Base-by-base conservation (phyloP, 495 filamentous ascomycete species). In the Penicillium waksmanii region DNA sequence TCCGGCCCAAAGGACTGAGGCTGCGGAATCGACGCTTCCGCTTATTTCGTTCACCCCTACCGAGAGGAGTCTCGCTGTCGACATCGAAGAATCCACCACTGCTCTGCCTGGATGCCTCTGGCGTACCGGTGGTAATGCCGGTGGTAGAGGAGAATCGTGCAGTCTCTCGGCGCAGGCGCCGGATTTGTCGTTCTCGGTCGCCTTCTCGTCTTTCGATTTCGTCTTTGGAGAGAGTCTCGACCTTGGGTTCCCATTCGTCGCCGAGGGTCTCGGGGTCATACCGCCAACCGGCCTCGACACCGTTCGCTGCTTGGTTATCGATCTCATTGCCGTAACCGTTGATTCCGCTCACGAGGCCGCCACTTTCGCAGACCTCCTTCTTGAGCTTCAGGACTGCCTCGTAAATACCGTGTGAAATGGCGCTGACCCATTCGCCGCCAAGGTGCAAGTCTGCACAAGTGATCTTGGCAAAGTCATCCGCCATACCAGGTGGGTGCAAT, bases 171-270 rank as follows among this genome's bases (percentile, higher is more conserved):
- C 95, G 84, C 44, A 97, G 71, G 48, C 96, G 83, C 31, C 95
- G 77, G 35, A 97, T 89, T 76, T 98, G 92, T 31, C 95, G 77
- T 71, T 98, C 95, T 23, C 96, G 85, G 68, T 98, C 96, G 53
- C 92, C 92, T 73, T 99, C 95, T 31, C 96, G 85, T 74, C 96
- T 96, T 74, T 99, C 96, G 50, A 99, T 98, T 72, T 99, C 95
- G 65, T 98, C 95, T 67, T 97, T 96, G 3, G 87, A 90, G 12
- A 99, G 77, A 0, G 84, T 84, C 72, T 98, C 95, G 1, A 99
- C 83, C 74, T 92, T 93, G 0, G 94, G 93, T 63, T 96, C 93
- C 96, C 96, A 99, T 59, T 94, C 91, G 56, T 92, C 89, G 25
- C 86, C 91, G 3, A 98, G 79, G 31, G 90, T 87, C 72, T 97